A percentile compares a stretch with the other conserved stretches of the same genome.
Evolutionary conservation across 2,329 filamentous ascomycete genomes (phyloP).

Genomic region (Botrytis sinoallii): DNA sequence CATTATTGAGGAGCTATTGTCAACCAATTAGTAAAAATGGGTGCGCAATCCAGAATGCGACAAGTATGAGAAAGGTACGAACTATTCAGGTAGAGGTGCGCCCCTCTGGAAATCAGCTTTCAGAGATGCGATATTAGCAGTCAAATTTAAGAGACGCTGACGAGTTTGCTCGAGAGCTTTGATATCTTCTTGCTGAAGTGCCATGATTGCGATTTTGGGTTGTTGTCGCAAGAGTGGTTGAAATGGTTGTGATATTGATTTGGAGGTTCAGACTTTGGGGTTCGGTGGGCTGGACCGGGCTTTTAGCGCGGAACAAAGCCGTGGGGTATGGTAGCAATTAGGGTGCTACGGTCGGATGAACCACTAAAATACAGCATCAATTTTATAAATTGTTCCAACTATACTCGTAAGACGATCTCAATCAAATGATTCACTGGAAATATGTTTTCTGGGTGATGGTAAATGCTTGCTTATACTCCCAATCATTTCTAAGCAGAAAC

Average conservation of each 20-base stretch:
- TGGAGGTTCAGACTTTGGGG: background rate
- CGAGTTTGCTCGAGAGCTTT: slow-evolving; percentile 70
- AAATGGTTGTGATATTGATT: background rate
- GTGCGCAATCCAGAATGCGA: background rate
- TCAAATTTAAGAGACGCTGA: slow-evolving; percentile 64
- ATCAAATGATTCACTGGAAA: too few species aligned
- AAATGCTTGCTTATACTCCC: background rate
- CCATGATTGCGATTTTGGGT: slow-evolving; percentile 25
- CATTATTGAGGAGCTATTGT: slow-evolving; percentile 63
- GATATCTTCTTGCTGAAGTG: slow-evolving; percentile 49
- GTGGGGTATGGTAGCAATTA: background rate
- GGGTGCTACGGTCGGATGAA: background rate
- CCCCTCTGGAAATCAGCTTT: slow-evolving; percentile 57
- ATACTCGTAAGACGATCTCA: background rate
- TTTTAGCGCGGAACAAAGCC: slow-evolving; percentile 1
- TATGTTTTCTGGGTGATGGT: background rate
- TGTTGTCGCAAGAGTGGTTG: slow-evolving; percentile 1
- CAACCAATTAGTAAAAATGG: slow-evolving; percentile 21
- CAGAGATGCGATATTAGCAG: slow-evolving; percentile 64
- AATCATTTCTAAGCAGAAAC: background rate
- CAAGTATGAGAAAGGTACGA: slow-evolving; percentile 30
- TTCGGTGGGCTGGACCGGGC: background rate
- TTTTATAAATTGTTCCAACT: background rate
- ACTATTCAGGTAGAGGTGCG: slow-evolving; percentile 68
- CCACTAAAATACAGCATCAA: background rate